These are phyloP conservation scores for Auricularia heimuer DNA, from an alignment of 768 basidiomycete genomes.

Conservation along the genomic window DNA sequence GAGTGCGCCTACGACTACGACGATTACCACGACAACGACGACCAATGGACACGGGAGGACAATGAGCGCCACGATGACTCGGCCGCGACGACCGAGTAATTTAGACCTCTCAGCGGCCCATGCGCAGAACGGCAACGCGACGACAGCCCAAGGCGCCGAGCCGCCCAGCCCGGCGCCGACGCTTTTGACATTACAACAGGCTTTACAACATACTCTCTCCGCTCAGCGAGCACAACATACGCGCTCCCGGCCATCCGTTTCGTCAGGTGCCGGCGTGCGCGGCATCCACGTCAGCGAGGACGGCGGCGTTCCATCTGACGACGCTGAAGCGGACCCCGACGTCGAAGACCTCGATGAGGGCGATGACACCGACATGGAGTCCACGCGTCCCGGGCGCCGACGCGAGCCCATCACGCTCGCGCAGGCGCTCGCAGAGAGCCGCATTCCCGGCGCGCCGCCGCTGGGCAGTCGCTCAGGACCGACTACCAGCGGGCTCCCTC, in stretches of 20 bases:
- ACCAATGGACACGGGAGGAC: too few species aligned
- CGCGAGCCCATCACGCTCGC: slow-evolving; percentile 45
- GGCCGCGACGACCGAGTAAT: not conserved
- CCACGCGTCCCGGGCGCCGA: not conserved
- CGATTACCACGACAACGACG: slow-evolving; percentile 23
- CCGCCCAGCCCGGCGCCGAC: slow-evolving; percentile 41
- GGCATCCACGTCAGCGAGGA: not conserved
- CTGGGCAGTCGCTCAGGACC: slow-evolving; percentile 41
- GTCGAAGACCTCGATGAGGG: slow-evolving; percentile 14
- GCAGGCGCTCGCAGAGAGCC: slow-evolving; percentile 69
- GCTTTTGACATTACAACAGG: slow-evolving; percentile 55
- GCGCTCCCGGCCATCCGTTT: not conserved
- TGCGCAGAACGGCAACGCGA: not conserved
- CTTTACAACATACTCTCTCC: slow-evolving; percentile 38
- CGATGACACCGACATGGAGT: not conserved
- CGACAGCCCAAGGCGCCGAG: not conserved
- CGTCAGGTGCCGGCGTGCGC: not conserved
- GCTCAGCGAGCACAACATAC: slow-evolving; percentile 9
- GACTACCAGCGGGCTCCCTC: not conserved
- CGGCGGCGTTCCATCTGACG: slow-evolving; percentile 25
- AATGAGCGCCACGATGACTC: slow-evolving; percentile 28
- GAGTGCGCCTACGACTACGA: too few species aligned
- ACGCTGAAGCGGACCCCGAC: slow-evolving; percentile 45
- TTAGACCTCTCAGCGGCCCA: not conserved
- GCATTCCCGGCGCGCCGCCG: slow-evolving; percentile 65